Conservation (phyloP, 148 eudicot species). For the Heliosperma pusillum region DNA sequence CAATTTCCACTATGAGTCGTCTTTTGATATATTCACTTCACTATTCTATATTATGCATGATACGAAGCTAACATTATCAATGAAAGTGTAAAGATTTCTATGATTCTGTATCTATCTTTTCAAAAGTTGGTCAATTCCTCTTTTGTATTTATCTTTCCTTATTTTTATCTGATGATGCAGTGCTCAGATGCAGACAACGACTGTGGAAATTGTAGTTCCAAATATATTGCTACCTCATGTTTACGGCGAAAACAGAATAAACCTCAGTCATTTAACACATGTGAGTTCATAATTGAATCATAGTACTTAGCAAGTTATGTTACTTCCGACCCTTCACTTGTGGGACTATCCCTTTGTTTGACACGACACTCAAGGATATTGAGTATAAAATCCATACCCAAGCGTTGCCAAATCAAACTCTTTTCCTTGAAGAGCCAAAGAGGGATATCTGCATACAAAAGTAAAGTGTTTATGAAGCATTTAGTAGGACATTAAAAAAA, state of each 20-base stretch:
- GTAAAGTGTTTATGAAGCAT: neutral
- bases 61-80: neutral
- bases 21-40: no score
- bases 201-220: constrained; percentile 49
- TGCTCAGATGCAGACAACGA: constrained; percentile 20
- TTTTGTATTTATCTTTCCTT: neutral
- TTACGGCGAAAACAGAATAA: constrained; percentile 47
- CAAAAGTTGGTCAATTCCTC: neutral
- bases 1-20: no score
- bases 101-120: neutral
- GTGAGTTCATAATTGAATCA: constrained; percentile 23
- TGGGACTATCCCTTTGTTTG: neutral
- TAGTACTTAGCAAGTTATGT: neutral
- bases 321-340: neutral
- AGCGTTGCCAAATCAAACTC: neutral
- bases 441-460: no score
- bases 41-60: neutral
- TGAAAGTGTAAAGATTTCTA: neutral
- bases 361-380: neutral
- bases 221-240: constrained; percentile 37
- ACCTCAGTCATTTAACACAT: constrained; percentile 43
- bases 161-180: constrained; percentile 28
- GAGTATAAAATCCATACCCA: neutral
- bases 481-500: neutral
- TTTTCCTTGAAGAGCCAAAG: no score